Evolutionary conservation across 768 basidiomycete genomes (phyloP).

Genomic region (Xerocomus potaroensis): DNA sequence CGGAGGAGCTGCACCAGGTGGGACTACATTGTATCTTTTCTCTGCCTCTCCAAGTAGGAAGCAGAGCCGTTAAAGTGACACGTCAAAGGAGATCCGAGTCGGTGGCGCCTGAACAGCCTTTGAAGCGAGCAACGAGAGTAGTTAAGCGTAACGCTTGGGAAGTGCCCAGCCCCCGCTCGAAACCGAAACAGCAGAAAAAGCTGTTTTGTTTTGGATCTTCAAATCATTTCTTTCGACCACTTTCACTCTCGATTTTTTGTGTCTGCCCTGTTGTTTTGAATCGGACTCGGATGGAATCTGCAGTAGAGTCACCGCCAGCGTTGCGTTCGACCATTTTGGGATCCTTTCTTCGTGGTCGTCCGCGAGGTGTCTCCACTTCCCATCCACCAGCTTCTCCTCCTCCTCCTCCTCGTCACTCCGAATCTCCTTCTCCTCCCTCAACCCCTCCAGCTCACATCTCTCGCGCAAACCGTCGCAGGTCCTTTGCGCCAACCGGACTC

Average conservation of each 20-base stretch:
- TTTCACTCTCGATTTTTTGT: background rate
- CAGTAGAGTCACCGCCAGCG: slow-evolving; percentile 29
- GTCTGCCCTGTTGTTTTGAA: background rate
- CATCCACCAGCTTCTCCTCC: slow-evolving; percentile 34
- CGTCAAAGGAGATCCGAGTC: background rate
- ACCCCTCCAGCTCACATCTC: slow-evolving; percentile 34
- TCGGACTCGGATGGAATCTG: slow-evolving; percentile 2
- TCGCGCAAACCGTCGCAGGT: slow-evolving; percentile 35
- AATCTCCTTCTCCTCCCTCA: slow-evolving; percentile 43
- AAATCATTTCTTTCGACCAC: background rate
- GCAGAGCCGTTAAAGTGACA: background rate
- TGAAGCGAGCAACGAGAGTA: slow-evolving; percentile 4
- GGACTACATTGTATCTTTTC: no score
- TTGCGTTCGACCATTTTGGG: slow-evolving; percentile 62
- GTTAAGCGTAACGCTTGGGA: no score
- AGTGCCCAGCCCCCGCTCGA: slow-evolving; percentile 13
- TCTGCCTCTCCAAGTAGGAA: no score
- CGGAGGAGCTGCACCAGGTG: slow-evolving; percentile 17
- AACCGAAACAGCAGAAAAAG: slow-evolving; percentile 15
- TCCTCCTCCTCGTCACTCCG: no score
- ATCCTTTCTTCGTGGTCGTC: slow-evolving; percentile 66
- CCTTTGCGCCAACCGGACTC: slow-evolving; percentile 36
- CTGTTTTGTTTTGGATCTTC: background rate
- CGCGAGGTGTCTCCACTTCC: slow-evolving; percentile 63
- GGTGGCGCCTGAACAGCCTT: slow-evolving; percentile 13